Evolutionary conservation across 768 basidiomycete genomes (phyloP), one percentile per base, ranked within the genome.

Genomic region (Lactifluus rugatus): DNA sequence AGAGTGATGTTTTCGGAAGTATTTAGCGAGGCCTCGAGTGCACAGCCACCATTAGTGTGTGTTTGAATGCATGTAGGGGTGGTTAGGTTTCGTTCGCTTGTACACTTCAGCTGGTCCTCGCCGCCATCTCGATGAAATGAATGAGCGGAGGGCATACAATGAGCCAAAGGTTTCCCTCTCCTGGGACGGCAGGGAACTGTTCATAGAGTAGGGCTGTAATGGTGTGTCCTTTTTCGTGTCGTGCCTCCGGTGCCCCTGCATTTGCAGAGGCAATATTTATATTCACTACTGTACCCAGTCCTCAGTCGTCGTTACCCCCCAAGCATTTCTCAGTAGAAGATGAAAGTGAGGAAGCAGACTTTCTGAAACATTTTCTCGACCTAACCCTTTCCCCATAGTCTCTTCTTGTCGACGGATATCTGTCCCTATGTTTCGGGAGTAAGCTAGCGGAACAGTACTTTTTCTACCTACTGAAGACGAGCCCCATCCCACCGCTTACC

Each of bases 381-480:
- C 34, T 56, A 19, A 60, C 44, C 0, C 14, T 25, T 17, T 9
- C 2, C 6, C 16, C 23, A 16, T 17, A 56, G 54, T 32, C 16
- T n/a, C 16, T 56, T 13, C 59, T 60, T 11, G 49, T 60, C 14
- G 59, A 60, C 11, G 54, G 59, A 7, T 56, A 56, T 13, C n/a
- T 56, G 37, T 56, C 59, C 36, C 28, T 2, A 0, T 21, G 42
- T 34, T 60, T 41, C 44, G 19, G 6, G 0, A 6, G 19, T 13
- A 34, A 7, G 21, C 11, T 1, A 6, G 45, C 59, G 16, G 44
- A 60, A 45, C 26, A 32, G 5, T 47, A 56, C 36, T 19, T 56
- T 14, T 9, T 0, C 0, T 1, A 17, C 2, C 23, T 60, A 3
- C n/a, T 52, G 14, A 60, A 60, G 54, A 47, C 3, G 23, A 26